phyloP scores from a whole-genome alignment of 352 stramenopile genomes.

The Blastocystis sp. region DNA sequence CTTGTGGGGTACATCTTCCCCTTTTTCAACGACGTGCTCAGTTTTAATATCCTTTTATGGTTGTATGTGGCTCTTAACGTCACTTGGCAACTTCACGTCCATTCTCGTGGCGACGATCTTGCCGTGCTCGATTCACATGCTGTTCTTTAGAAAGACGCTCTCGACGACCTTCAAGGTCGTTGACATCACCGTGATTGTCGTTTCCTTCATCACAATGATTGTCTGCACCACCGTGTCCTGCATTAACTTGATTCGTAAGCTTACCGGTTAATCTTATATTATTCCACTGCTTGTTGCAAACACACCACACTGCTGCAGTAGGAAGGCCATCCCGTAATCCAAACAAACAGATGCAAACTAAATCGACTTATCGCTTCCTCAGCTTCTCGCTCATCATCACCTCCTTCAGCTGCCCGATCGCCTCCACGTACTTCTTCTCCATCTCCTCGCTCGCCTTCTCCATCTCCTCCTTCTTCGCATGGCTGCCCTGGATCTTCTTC shows the following conservation, averaged over 20 bases:
- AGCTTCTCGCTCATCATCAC: constrained; percentile 47
- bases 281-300: background rate
- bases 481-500: constrained; percentile 55
- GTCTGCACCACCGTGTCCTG: background rate
- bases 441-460: background rate
- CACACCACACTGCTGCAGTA: background rate
- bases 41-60: constrained; percentile 15
- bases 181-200: background rate
- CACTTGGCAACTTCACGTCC: constrained; percentile 45
- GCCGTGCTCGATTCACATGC: constrained; percentile 18
- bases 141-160: constrained; percentile 28
- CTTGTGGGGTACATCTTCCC: constrained; percentile 16
- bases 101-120: constrained; percentile 43
- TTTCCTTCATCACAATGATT: constrained; percentile 28
- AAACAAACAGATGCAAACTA: background rate
- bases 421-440: constrained; percentile 20
- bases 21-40: constrained; percentile 30
- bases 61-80: background rate
- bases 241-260: background rate
- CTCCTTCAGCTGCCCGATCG: constrained; percentile 43
- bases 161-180: background rate
- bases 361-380: constrained; percentile 7
- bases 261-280: background rate
- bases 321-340: too few relatives aligned
- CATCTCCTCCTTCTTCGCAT: constrained; percentile 1